A percentile compares a stretch with the other conserved stretches of the same genome.
phyloP scores from a whole-genome alignment of 1,284 basidiomycete species.

The Xerocomus minutiporus region DNA sequence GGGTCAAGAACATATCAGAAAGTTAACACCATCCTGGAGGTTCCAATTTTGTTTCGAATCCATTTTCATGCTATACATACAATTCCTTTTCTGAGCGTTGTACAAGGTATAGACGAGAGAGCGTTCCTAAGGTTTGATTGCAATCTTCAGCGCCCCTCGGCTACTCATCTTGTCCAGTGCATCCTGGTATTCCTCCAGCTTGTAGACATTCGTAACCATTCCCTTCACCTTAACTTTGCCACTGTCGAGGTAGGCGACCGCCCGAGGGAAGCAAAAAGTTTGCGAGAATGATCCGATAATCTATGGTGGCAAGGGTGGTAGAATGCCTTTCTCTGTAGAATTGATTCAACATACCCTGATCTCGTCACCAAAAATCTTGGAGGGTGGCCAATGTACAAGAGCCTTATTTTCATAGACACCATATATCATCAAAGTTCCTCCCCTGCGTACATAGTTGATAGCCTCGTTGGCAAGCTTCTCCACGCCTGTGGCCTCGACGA shows the following conservation, averaged over 20 bases:
- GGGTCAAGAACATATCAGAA: background rate
- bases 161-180: conserved; percentile 84
- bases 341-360: conserved; percentile 52
- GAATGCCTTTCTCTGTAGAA: background rate
- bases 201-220: conserved; percentile 75
- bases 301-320: conserved; percentile 33
- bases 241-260: conserved; percentile 81
- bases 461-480: conserved; percentile 76
- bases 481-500: conserved; percentile 82
- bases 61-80: background rate
- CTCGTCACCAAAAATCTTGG: conserved; percentile 83
- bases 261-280: conserved; percentile 82
- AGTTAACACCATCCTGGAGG: background rate
- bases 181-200: conserved; percentile 72
- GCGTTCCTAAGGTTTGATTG: conserved; percentile 45
- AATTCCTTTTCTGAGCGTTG: background rate
- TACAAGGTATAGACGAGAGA: conserved; percentile 17
- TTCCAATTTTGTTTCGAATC: background rate
- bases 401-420: conserved; percentile 75
- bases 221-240: conserved; percentile 80
- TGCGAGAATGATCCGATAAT: conserved; percentile 86
- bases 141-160: conserved; percentile 64
- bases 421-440: conserved; percentile 70
- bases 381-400: conserved; percentile 76
- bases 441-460: conserved; percentile 81